A percentile compares a stretch with the other conserved stretches of the same genome.
Evolutionary conservation across 345 rosid genomes (phyloP).

Genomic region (Microcos paniculata): DNA sequence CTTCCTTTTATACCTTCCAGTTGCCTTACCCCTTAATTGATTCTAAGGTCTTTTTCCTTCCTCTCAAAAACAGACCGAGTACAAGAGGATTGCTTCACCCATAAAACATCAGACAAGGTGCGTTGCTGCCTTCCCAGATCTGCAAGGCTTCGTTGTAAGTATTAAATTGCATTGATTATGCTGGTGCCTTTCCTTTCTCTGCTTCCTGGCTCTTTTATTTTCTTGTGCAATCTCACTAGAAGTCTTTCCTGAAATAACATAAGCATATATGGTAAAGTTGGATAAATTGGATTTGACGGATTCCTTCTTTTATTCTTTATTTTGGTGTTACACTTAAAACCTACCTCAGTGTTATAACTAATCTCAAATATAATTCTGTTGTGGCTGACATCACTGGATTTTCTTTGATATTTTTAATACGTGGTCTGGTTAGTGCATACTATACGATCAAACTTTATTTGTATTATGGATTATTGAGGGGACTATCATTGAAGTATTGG

Average conservation of each 20-base stretch:
- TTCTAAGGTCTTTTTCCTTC: neutral
- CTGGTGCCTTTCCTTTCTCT: neutral
- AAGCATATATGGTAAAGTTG: neutral
- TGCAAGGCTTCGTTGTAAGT: constrained; percentile 87
- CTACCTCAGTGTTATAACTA: neutral
- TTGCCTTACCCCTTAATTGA: neutral
- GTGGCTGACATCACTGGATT: neutral
- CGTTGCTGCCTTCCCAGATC: constrained; percentile 95
- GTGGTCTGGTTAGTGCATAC: neutral
- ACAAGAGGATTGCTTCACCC: constrained; percentile 81
- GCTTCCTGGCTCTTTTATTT: neutral
- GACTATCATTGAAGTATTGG: neutral
- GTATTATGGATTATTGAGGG: neutral
- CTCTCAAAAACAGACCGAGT: constrained; percentile 53
- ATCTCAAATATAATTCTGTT: neutral
- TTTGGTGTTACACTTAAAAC: neutral
- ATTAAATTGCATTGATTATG: neutral
- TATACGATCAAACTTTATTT: neutral
- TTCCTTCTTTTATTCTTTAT: neutral
- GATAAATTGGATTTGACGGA: neutral
- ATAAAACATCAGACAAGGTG: constrained; percentile 92
- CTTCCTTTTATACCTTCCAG: neutral
- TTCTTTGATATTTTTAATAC: neutral
- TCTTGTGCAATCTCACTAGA: neutral
- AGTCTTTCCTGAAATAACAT: neutral